Percentiles rank a stretch among this genome's conserved stretches.
phyloP scores from a whole-genome alignment of 495 filamentous ascomycete genomes.

The Poronia punctata region DNA sequence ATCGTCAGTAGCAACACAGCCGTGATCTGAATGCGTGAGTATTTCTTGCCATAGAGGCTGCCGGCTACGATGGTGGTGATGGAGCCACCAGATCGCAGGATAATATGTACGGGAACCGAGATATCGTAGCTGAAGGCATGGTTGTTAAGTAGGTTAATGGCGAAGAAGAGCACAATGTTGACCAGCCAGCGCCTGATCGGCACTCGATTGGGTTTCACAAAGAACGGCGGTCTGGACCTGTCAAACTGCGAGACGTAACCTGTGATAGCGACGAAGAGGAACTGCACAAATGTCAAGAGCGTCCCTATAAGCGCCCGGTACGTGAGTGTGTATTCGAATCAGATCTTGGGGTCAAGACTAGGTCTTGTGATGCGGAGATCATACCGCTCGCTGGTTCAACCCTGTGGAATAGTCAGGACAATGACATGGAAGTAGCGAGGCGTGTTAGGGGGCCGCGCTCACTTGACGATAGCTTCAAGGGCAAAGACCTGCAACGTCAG shows the following conservation, averaged over 20 bases:
- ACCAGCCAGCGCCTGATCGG: constrained; percentile 78
- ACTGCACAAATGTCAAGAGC: constrained; percentile 90
- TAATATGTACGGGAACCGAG: constrained; percentile 94
- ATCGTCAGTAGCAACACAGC: constrained; percentile 76
- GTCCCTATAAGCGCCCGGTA: constrained; percentile 49
- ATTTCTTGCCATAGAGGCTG: constrained; percentile 74
- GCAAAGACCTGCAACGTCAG: constrained; percentile 65
- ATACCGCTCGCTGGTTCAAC: constrained; percentile 57
- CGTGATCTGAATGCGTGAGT: constrained; percentile 69
- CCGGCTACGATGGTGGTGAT: constrained; percentile 90
- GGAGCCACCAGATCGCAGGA: constrained; percentile 87
- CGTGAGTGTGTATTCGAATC: constrained; percentile 9
- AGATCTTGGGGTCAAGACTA: background rate
- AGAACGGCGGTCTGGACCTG: constrained; percentile 51
- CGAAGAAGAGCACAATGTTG: constrained; percentile 86
- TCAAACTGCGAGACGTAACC: constrained; percentile 68
- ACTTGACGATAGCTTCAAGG: constrained; percentile 94
- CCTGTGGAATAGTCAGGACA: constrained; percentile 27
- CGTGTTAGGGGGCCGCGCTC: constrained; percentile 24
- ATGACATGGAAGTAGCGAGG: constrained; percentile 8
- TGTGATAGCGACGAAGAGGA: constrained; percentile 73
- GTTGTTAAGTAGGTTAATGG: constrained; percentile 92
- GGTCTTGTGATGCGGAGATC: constrained; percentile 6
- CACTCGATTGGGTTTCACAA: constrained; percentile 69
- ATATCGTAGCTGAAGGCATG: constrained; percentile 97